Evolutionary conservation across 2,329 filamentous ascomycete genomes (phyloP), one percentile per base, ranked within the genome.

Genomic region (Trichoderma atroviride): DNA sequence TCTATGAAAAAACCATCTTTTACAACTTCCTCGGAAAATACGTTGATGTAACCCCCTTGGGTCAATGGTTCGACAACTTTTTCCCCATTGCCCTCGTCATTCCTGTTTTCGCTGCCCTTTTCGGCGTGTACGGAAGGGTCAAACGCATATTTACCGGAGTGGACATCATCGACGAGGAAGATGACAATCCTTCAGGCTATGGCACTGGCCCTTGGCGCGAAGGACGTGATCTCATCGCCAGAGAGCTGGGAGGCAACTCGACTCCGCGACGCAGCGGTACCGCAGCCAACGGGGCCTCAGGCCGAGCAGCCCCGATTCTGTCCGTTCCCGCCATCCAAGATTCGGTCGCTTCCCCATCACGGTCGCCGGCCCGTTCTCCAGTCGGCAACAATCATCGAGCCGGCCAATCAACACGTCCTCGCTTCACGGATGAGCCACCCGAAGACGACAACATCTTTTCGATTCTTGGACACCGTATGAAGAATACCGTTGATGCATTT

Each of bases 191-290:
- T 7, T 83, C 83, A 3, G 87, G 87, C 3, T 93, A 91, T 72
- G 93, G 93, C 16, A 89, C 90, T 0, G 93, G 92, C 1, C 91
- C 91, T 1, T 98, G 95, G 96, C 89, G 94, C 58, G 96, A 98
- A 81, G 96, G 96, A 3, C 88, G 93, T 62, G 91, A 94, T 61
- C 86, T 99, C 33, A 97, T 99, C 71, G 93, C 97, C 72, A 88
- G 93, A 33, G 96, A 98, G 77, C 80, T 94, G 9, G 88, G 90
- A 70, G 91, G 91, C 16, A 86, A 85, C 43, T 86, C 87, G 3
- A 83, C 86, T 53, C 80, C 85, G 60, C 81, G 84, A 70, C 82
- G 85, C 61, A 81, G 84, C 22, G 81, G 83, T 43, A 81, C 83
- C 61, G 79, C 82, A 31, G 76, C 81, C 69, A 75, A 79, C 60